Evolutionary conservation across 1,284 basidiomycete genomes (phyloP).

Genomic region (Cryptococcus jaspeensis): DNA sequence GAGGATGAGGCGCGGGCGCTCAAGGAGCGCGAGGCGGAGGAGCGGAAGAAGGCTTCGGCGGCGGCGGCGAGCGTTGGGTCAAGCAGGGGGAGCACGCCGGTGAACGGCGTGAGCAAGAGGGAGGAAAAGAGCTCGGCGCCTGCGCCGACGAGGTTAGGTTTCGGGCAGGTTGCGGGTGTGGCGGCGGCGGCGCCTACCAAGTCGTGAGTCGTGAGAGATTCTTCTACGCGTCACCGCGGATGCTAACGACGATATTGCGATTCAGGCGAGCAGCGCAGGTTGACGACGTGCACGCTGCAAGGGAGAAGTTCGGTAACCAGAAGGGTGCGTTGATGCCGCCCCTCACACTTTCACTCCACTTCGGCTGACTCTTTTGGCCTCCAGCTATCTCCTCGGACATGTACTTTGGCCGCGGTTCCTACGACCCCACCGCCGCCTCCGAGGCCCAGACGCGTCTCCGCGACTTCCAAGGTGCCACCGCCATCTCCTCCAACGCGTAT

Average conservation of each 20-base stretch:
- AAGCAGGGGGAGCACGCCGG: slow-evolving; percentile 21
- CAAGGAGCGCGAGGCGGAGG: slow-evolving; percentile 57
- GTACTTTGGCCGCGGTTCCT: slow-evolving; percentile 89
- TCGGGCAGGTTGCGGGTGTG: slow-evolving; percentile 70
- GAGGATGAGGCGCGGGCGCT: slow-evolving; percentile 58
- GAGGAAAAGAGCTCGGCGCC: slow-evolving; percentile 37
- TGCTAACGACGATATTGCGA: background rate
- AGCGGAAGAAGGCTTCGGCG: slow-evolving; percentile 57
- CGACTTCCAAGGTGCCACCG: slow-evolving; percentile 85
- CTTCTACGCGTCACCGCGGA: background rate
- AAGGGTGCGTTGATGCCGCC: slow-evolving; percentile 58
- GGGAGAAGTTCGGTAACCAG: slow-evolving; percentile 86
- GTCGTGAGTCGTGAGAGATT: slow-evolving; percentile 51
- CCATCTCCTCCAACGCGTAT: slow-evolving; percentile 93
- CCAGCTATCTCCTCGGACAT: slow-evolving; percentile 87
- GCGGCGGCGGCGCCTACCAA: slow-evolving; percentile 53
- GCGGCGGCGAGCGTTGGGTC: slow-evolving; percentile 41
- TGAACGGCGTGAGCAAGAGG: slow-evolving; percentile 35
- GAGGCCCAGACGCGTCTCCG: slow-evolving; percentile 82
- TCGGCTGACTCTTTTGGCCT: background rate
- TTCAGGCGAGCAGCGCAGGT: slow-evolving; percentile 50
- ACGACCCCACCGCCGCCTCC: slow-evolving; percentile 69
- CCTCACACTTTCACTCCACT: background rate
- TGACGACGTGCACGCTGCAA: slow-evolving; percentile 70
- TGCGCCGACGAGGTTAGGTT: slow-evolving; percentile 63